These are phyloP conservation scores for Aspergillus terreus DNA, from an alignment of 2,329 filamentous ascomycete genomes.

Conservation along the genomic window DNA sequence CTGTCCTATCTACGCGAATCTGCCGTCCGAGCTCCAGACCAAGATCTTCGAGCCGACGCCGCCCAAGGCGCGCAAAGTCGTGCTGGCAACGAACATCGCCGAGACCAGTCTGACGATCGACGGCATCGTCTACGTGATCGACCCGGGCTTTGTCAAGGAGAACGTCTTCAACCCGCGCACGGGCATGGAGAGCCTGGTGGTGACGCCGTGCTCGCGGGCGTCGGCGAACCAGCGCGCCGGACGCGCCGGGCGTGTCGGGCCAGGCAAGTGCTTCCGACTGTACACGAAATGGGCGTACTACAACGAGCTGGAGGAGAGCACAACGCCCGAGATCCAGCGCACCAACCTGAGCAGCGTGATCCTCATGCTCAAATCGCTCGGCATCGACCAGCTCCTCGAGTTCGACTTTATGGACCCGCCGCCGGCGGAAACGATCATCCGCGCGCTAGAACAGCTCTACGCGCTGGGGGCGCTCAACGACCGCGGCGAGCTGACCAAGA, in stretches of 20 bases:
- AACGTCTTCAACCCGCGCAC: slow-evolving; percentile 89
- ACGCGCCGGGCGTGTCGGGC: slow-evolving; percentile 84
- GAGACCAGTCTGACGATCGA: slow-evolving; percentile 95
- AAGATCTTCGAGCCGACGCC: slow-evolving; percentile 96
- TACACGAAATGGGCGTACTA: slow-evolving; percentile 94
- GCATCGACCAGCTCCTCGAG: slow-evolving; percentile 85
- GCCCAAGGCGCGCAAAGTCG: slow-evolving; percentile 78
- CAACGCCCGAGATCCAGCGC: slow-evolving; percentile 87
- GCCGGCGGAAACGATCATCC: slow-evolving; percentile 82
- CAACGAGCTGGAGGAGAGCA: slow-evolving; percentile 90
- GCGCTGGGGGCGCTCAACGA: slow-evolving; percentile 86
- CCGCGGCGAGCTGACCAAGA: slow-evolving; percentile 80
- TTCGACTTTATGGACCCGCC: slow-evolving; percentile 98
- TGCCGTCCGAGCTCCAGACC: slow-evolving; percentile 84
- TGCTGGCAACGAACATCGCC: slow-evolving; percentile 93
- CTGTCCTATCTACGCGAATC: slow-evolving; percentile 88
- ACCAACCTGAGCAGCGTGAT: slow-evolving; percentile 84
- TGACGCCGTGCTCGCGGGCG: slow-evolving; percentile 85
- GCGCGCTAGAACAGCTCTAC: slow-evolving; percentile 85
- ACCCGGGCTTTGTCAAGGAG: slow-evolving; percentile 92
- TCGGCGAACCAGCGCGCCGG: slow-evolving; percentile 91
- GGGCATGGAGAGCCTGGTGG: slow-evolving; percentile 87
- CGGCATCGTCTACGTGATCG: slow-evolving; percentile 93
- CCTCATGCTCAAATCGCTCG: slow-evolving; percentile 79
- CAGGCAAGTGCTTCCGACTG: slow-evolving; percentile 87